Evolutionary conservation across 2,329 filamentous ascomycete genomes (phyloP).

Genomic region (Colletotrichum navitas): DNA sequence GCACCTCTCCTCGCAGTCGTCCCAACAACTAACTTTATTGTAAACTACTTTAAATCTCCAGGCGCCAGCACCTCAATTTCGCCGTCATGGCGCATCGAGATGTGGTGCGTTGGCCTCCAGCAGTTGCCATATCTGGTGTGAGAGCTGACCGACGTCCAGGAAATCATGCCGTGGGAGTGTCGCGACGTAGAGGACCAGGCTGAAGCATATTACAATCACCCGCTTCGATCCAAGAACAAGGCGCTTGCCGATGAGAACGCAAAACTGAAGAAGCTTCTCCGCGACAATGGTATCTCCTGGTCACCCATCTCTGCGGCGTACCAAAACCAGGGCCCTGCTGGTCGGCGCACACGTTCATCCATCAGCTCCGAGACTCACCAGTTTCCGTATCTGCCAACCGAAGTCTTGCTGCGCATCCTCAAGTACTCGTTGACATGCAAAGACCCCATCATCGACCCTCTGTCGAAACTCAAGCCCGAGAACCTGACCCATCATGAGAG

Average conservation of each 20-base stretch:
- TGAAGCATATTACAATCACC: slow-evolving; percentile 61
- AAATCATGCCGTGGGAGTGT: slow-evolving; percentile 61
- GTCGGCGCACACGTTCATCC: slow-evolving; percentile 48
- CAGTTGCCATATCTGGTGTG: background rate
- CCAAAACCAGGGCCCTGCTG: slow-evolving; percentile 28
- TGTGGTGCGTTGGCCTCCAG: slow-evolving; percentile 5
- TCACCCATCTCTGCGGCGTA: slow-evolving; percentile 54
- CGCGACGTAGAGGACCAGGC: slow-evolving; percentile 66
- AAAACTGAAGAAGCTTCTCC: slow-evolving; percentile 63
- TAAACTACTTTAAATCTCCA: background rate
- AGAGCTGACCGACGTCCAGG: slow-evolving; percentile 44
- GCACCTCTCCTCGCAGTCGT: background rate
- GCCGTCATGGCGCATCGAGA: slow-evolving; percentile 33
- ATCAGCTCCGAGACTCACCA: slow-evolving; percentile 40
- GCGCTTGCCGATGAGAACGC: slow-evolving; percentile 63
- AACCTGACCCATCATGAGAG: slow-evolving; percentile 60
- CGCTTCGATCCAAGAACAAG: slow-evolving; percentile 61
- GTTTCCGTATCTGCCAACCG: slow-evolving; percentile 62
- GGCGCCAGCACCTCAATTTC: background rate
- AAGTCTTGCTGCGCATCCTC: slow-evolving; percentile 66
- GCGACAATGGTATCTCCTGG: slow-evolving; percentile 66
- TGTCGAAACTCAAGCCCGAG: slow-evolving; percentile 59
- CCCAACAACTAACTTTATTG: slow-evolving; percentile 9
- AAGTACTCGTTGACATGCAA: slow-evolving; percentile 63
- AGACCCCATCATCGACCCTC: slow-evolving; percentile 66